Base-by-base conservation (phyloP, 805 yeast genomes). In the Lipomyces oligophaga region DNA sequence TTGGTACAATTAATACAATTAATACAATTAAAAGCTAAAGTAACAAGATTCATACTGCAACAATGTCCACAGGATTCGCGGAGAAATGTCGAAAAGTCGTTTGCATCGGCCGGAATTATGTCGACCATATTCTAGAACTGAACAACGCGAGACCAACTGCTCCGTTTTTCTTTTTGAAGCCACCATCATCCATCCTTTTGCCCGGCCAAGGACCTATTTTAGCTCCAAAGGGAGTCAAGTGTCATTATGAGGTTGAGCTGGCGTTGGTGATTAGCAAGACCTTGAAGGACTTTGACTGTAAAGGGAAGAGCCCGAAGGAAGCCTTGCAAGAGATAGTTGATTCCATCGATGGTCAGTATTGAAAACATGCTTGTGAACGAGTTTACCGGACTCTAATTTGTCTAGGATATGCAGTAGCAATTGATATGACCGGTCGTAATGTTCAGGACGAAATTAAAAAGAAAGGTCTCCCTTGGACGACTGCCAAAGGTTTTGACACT, bases 401-500 rank as follows among this genome's bases (percentile, higher is more conserved):
- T 37, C 2, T 22, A 57, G 61, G 61, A 10, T 87, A 89, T 60
- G 85, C 94, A 1, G 71, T 93, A 52, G 89, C 97, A 0, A 77
- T 93, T 38, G 99, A 93, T 64, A 74, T 93, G 76, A 93, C 98
- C 5, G 97, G 96, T 0, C 78, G 99, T 65, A 87, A 89, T 61
- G 94, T 93, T 25, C 99, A 93, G 68, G 89, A 84, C 61, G 96
- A 81, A 60, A 96, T 96, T 30, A 93, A 93, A 68, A 76, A 75
- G 68, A 87, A 86, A 66, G 97, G 97, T 1, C 73, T 90, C 43
- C 98, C 99, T 3, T 93, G 99, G 99, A 69, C 90, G 3, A 86
- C 88, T 55, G 96, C 93, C 28, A 93, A 93, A 64, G 98, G 98
- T 0, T 90, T 88, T 65, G 99, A 93, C 62, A 90, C 98, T 0